Evolutionary conservation across 495 filamentous ascomycete species (phyloP).

Genomic region (Penicillium maclennaniae): DNA sequence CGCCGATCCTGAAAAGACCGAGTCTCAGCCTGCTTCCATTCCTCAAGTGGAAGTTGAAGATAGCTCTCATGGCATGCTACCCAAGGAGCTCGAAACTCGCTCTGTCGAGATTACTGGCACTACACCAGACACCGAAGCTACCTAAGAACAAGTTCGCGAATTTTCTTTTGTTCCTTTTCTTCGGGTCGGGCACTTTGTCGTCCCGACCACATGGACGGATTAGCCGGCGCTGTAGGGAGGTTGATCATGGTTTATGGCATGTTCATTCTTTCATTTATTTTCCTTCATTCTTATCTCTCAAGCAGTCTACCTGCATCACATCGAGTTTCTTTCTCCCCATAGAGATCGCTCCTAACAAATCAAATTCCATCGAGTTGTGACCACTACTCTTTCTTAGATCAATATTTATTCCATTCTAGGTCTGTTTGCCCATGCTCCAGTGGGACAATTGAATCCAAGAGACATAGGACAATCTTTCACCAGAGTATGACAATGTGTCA

Average conservation of each 20-base stretch:
- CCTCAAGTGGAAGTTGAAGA: slow-evolving; percentile 11
- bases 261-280: slow-evolving; percentile 2
- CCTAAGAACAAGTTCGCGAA: slow-evolving; percentile 17
- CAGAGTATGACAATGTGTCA: too few relatives aligned
- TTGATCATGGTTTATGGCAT: slow-evolving; percentile 1
- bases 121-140: slow-evolving; percentile 24
- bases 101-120: slow-evolving; percentile 36
- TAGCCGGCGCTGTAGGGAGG: slow-evolving; percentile 21
- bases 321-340: slow-evolving; percentile 6
- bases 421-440: too few relatives aligned
- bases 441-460: too few relatives aligned
- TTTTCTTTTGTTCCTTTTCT: slow-evolving; percentile 7
- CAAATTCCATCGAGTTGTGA: not conserved
- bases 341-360: not conserved
- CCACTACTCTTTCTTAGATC: too few relatives aligned
- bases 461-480: too few relatives aligned
- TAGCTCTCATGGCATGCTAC: slow-evolving; percentile 13
- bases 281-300: not conserved
- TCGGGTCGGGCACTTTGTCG: not conserved
- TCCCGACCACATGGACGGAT: slow-evolving; percentile 19
- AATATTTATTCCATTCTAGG: too few relatives aligned
- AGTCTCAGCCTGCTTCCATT: slow-evolving; percentile 6
- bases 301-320: slow-evolving; percentile 3
- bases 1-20: slow-evolving; percentile 4
- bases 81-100: slow-evolving; percentile 39